These are phyloP conservation scores for Globisporangium perplexum DNA, from an alignment of 352 stramenopile species.

Conservation along the genomic window DNA sequence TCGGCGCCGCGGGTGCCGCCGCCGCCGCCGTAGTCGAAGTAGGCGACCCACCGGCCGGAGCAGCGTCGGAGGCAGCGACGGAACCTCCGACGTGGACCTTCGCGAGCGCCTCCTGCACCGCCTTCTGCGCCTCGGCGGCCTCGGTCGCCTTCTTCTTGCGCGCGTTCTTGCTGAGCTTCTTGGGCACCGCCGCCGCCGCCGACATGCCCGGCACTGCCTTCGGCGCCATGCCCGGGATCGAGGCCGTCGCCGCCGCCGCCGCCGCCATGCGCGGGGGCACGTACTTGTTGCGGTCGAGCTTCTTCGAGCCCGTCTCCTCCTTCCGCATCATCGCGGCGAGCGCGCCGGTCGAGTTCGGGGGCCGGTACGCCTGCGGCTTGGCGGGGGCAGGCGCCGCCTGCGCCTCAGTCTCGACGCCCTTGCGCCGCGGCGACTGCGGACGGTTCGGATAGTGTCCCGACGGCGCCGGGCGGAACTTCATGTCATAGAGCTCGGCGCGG, in stretches of 20 bases:
- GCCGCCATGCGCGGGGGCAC: constrained; percentile 31
- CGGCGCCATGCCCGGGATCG: constrained; percentile 44
- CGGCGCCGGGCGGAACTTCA: constrained; percentile 78
- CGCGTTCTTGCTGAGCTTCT: constrained; percentile 76
- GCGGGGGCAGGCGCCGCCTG: constrained; percentile 34
- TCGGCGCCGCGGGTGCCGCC: constrained; percentile 8
- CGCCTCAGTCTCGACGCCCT: constrained; percentile 37
- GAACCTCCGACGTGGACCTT: constrained; percentile 28
- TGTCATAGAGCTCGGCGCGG: constrained; percentile 81
- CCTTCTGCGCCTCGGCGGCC: constrained; percentile 54
- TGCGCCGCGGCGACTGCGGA: constrained; percentile 75
- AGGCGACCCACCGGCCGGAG: no score
- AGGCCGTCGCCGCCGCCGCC: constrained; percentile 13
- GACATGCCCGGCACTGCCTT: constrained; percentile 60
- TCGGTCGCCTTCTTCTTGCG: constrained; percentile 86
- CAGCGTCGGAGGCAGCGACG: constrained; percentile 7
- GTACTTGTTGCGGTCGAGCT: constrained; percentile 86
- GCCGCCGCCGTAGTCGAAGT: not conserved
- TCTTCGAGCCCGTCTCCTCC: constrained; percentile 72
- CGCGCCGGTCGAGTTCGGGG: constrained; percentile 81
- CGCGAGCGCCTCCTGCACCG: constrained; percentile 52
- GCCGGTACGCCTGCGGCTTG: constrained; percentile 82
- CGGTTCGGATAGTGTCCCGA: constrained; percentile 85
- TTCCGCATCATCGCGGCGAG: constrained; percentile 94
- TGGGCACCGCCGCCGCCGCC: constrained; percentile 23